A percentile compares a stretch with the other conserved stretches of the same genome.
phyloP scores from a whole-genome alignment of 2,329 filamentous ascomycete genomes.

The Tympanopsis confertula region DNA sequence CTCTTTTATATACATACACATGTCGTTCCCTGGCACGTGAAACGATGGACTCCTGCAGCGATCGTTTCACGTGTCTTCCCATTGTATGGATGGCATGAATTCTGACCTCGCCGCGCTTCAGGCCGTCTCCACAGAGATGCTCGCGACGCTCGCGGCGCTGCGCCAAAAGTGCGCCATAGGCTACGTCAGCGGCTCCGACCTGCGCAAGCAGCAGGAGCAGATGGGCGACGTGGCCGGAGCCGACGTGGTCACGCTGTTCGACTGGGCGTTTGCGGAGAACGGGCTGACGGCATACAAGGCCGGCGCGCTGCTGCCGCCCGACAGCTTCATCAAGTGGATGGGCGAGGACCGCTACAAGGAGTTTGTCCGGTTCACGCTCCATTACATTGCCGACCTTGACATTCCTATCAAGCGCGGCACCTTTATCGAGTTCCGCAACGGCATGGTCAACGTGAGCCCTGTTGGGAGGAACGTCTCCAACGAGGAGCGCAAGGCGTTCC shows the following conservation, averaged over 20 bases:
- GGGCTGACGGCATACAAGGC: constrained; percentile 82
- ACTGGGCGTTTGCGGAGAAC: constrained; percentile 97
- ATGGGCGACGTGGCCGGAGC: constrained; percentile 56
- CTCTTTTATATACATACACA: constrained; percentile 1
- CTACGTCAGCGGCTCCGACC: constrained; percentile 85
- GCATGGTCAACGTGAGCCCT: constrained; percentile 56
- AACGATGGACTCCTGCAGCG: background rate
- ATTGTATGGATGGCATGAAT: background rate
- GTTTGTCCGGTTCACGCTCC: constrained; percentile 44
- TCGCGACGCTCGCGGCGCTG: constrained; percentile 65
- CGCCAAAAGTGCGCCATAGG: constrained; percentile 83
- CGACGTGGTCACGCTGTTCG: constrained; percentile 74
- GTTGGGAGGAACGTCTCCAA: constrained; percentile 13
- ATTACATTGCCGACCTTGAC: constrained; percentile 48
- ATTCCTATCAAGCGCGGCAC: constrained; percentile 53
- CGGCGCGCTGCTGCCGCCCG: constrained; percentile 62
- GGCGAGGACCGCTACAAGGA: constrained; percentile 60
- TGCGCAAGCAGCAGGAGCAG: constrained; percentile 92
- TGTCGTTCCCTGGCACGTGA: background rate
- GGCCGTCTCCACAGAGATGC: constrained; percentile 69
- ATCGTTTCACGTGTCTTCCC: background rate
- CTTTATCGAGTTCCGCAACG: constrained; percentile 56
- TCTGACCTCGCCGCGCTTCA: constrained; percentile 17
- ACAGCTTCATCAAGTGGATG: constrained; percentile 84
- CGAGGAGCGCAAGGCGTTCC: background rate